Evolutionary conservation across 139 green algal genomes (phyloP), one percentile per base, ranked within the genome.

Genomic region (Mesotaenium endlicherianum): DNA sequence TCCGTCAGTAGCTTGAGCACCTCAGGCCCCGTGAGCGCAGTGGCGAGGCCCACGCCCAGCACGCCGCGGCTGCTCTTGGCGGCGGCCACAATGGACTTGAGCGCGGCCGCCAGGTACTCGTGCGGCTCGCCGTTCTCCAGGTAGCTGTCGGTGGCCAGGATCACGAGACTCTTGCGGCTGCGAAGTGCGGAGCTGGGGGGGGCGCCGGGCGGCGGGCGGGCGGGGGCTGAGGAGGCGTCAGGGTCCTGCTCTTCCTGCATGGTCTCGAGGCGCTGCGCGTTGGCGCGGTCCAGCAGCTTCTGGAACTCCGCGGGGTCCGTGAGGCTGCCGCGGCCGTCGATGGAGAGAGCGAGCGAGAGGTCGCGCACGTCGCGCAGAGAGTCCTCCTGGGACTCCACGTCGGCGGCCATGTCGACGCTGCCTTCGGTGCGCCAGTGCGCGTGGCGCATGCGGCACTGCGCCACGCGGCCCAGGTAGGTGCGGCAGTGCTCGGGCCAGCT

Each of bases 371-470:
- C 57, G 11, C 77, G 34, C n/a, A 84, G 36, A 34, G 77, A 84
- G 39, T 84, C 77, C 16, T 26, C 42, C 1, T 75, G 55, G 2
- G 31, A 68, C 2, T 49, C 55, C 20, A 50, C 36, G 31, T 55
- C 74, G 34, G 50, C 43, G 14, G 34, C 26, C 60, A n/a, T 14
- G 59, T 81, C 74, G 40, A 55, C 40, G 41, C 69, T 30, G 3
- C 36, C 60, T 26, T 50, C 72, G 42, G 45, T n/a, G 36, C 93
- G 94, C 60, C 88, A 85, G 58, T 93, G 89, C 85, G 93, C 95
- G 88, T 98, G 95, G 42, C 89, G 91, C 39, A 91, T 91, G 92
- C 95, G 97, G 41, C 90, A 95, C 91, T 97, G 97, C 30, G 95
- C 93, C 55, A 94, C 91, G 0, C 44, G 83, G 17, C 14, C 34